Evolutionary conservation across 495 filamentous ascomycete genomes (phyloP), one percentile per base, ranked within the genome.

Genomic region (Penicillium ochrochloron): DNA sequence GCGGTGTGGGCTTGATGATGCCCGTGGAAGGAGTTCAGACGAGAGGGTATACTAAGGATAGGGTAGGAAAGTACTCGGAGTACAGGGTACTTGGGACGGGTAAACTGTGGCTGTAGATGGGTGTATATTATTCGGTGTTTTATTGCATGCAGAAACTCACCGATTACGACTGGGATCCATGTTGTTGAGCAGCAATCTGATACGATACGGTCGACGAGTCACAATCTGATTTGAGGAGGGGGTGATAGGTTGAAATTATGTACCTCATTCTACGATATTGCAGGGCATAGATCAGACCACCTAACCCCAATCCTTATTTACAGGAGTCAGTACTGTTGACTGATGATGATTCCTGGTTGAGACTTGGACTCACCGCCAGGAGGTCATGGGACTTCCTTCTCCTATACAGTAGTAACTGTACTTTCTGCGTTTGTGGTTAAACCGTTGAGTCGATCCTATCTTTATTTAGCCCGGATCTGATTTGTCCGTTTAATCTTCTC

Each of bases 361-460:
- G n/a, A 44, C n/a, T 10, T 25, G 23, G n/a, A 25, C 37, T 41
- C 48, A n/a, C 46, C 27, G 6, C 12, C 4, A 15, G 48, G 25
- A 27, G 48, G 48, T 52, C 48, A 52, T 52, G 48, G 48, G 48
- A 52, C 25, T 27, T 19, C n/a, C 14, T 21, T 2, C 7, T 6
- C 9, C 0, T 4, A 41, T 17, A 15, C 2, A 2, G 39, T 3
- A 19, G 0, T 44, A 17, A 17, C n/a, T n/a, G 15, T 19, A 4
- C 3, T 8, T 19, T 1, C n/a, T 21, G 41, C 42, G n/a, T 44
- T 44, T 44, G 17, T 7, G 37, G 35, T 41, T 39, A 50, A 57
- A 60, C 59, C 50, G 59, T 37, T 53, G 57, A 27, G 62, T 46
- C 57, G 62, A 60, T 41, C 39, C 46, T 37, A 37, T 48, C 56